Conservation (phyloP, 225 moss, liverwort and hornwort species). For the Rhytidiadelphus loreus region DNA sequence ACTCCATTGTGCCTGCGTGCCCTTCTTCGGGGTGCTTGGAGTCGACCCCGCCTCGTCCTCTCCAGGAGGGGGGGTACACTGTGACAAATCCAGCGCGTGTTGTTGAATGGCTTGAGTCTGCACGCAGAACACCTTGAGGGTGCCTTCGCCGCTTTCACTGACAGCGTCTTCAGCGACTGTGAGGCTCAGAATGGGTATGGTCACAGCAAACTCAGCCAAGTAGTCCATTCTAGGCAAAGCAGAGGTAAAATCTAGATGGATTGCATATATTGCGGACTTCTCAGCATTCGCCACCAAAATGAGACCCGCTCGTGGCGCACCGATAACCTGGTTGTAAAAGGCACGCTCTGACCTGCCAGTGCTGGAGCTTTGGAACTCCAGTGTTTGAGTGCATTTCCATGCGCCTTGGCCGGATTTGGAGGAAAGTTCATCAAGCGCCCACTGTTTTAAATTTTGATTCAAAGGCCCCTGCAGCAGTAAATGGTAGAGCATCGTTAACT, state of each 20-base stretch:
- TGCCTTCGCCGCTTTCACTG: constrained; percentile 57
- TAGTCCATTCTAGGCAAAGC: constrained; percentile 64
- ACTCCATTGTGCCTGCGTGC: not conserved
- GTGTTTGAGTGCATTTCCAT: constrained; percentile 60
- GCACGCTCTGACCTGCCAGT: constrained; percentile 42
- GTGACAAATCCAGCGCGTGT: constrained; percentile 58
- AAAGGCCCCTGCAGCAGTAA: constrained; percentile 41
- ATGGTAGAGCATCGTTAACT: not conserved
- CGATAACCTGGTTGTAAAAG: constrained; percentile 62
- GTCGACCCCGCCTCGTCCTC: constrained; percentile 30
- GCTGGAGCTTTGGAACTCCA: constrained; percentile 49
- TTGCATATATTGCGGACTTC: constrained; percentile 62
- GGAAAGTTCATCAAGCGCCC: constrained; percentile 43
- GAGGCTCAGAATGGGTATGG: constrained; percentile 65
- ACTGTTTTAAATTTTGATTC: constrained; percentile 59
- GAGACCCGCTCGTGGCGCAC: constrained; percentile 48
- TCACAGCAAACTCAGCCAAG: constrained; percentile 68
- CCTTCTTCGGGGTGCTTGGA: constrained; percentile 27
- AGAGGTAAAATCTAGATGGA: constrained; percentile 54
- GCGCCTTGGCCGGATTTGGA: constrained; percentile 35
- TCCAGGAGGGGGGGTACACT: constrained; percentile 43
- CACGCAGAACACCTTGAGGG: constrained; percentile 68
- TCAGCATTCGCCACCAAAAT: constrained; percentile 66
- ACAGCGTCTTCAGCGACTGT: constrained; percentile 64
- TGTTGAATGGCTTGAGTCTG: constrained; percentile 87